Base-by-base conservation (phyloP, 306 rosid genomes). In the Dalbergia cochinchinensis region DNA sequence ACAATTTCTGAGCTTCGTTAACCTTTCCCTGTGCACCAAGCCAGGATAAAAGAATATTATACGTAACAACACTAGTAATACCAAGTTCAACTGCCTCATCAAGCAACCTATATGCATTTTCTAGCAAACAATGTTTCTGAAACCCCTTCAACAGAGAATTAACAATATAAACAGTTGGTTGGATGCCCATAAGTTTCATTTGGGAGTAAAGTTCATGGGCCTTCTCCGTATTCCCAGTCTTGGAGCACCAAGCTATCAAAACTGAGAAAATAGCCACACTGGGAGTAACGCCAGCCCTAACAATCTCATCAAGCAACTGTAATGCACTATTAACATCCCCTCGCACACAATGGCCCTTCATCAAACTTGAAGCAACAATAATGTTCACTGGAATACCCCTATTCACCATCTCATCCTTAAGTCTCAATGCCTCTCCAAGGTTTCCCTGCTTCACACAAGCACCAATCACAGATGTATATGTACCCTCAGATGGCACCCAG, bases 401-500 rank as follows among this genome's bases (percentile, higher is more conserved):
- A 54, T 76, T 74, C 42, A 85, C 69, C 98, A 94, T 94, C 78
- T 90, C 94, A 83, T 92, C 94, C 85, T 78, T 94, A 33, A 90
- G 67, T 82, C 84, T 80, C 79, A 85, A 26, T 18, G 93, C 98
- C 63, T 83, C 90, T 11, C 18, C 66, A 86, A 94, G 5, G 83
- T 90, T 87, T 57, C 94, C 82, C 81, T 84, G 82, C 90, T 89
- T 92, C 61, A 85, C 94, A 83, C 91, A 90, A 70, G 91, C 86
- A 79, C 77, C 34, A 34, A 92, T 80, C 16, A 88, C 90, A 83
- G 78, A 7, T 2, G 81, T 85, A 84, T 85, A 89, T 0, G 88
- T 84, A 39, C 74, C 85, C 80, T 82, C 85, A 0, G 92, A 88
- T 6, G 90, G 94, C 77, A 80, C 81, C 91, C 87, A 94, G 22